phyloP scores from a whole-genome alignment of 1,284 basidiomycete genomes.

The Peniophora sp. region DNA sequence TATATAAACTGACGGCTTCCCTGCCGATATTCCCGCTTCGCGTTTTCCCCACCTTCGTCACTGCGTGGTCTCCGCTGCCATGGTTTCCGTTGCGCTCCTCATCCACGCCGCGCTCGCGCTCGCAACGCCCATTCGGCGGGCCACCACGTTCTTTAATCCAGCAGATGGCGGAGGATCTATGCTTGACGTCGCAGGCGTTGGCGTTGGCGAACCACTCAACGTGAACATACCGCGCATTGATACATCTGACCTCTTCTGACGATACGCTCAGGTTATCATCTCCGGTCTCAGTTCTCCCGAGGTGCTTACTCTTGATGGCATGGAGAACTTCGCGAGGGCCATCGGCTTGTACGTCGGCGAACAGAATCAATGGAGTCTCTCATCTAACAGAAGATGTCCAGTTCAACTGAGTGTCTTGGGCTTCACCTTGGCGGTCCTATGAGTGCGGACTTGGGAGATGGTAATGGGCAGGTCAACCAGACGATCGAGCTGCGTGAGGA shows the following conservation, averaged over 20 bases:
- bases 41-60: too few species aligned
- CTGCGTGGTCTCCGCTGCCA: too few species aligned
- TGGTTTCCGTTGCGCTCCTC: too few species aligned
- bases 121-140: not conserved
- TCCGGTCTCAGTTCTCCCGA: constrained; percentile 57
- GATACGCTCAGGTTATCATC: constrained; percentile 37
- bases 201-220: constrained; percentile 65
- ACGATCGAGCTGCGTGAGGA: constrained; percentile 56
- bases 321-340: constrained; percentile 45
- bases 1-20: too few species aligned
- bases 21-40: too few species aligned
- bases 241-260: not conserved
- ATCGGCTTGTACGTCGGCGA: constrained; percentile 45
- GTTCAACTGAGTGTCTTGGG: constrained; percentile 63
- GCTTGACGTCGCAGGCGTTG: constrained; percentile 38
- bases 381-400: constrained; percentile 16
- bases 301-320: constrained; percentile 55
- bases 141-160: constrained; percentile 37
- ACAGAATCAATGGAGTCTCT: not conserved
- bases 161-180: constrained; percentile 40
- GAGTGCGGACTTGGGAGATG: constrained; percentile 64
- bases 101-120: not conserved
- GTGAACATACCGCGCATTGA: constrained; percentile 22
- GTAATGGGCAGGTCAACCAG: constrained; percentile 40
- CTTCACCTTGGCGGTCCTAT: constrained; percentile 54